phyloP scores from a whole-genome alignment of 345 rosid genomes.

The Toxicodendron radicans region DNA sequence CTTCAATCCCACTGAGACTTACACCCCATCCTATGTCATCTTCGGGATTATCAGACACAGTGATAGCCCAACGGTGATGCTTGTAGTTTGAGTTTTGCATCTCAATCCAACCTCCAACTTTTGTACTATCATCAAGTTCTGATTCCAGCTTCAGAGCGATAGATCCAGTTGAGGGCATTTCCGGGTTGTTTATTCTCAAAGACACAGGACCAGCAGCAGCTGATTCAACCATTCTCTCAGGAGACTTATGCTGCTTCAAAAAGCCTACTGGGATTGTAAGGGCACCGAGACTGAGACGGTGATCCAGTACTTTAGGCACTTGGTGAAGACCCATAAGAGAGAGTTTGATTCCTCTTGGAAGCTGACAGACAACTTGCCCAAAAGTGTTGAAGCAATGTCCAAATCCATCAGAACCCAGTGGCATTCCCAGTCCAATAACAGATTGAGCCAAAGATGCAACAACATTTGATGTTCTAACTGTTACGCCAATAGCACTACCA shows the following conservation, averaged over 20 bases:
- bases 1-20: slow-evolving; percentile 57
- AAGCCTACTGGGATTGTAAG: slow-evolving; percentile 52
- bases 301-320: slow-evolving; percentile 34
- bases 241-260: slow-evolving; percentile 27
- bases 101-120: slow-evolving; percentile 77
- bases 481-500: slow-evolving; percentile 66
- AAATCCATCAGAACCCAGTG: slow-evolving; percentile 24
- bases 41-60: slow-evolving; percentile 53
- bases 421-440: slow-evolving; percentile 43
- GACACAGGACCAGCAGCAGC: slow-evolving; percentile 17
- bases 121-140: slow-evolving; percentile 55
- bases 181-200: slow-evolving; percentile 20
- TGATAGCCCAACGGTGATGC: slow-evolving; percentile 59
- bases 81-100: slow-evolving; percentile 46
- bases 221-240: slow-evolving; percentile 26
- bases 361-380: slow-evolving; percentile 63
- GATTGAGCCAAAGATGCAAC: slow-evolving; percentile 68
- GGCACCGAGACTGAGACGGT: slow-evolving; percentile 39
- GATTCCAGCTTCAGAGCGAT: slow-evolving; percentile 70
- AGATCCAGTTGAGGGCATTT: slow-evolving; percentile 32
- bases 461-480: slow-evolving; percentile 56
- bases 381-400: slow-evolving; percentile 58
- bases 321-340: slow-evolving; percentile 63
- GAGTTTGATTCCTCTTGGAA: slow-evolving; percentile 54
- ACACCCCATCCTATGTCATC: slow-evolving; percentile 83